These are phyloP conservation scores for Oryza longistaminata DNA, from an alignment of 176 grass and related monocot genomes.

Conservation along the genomic window DNA sequence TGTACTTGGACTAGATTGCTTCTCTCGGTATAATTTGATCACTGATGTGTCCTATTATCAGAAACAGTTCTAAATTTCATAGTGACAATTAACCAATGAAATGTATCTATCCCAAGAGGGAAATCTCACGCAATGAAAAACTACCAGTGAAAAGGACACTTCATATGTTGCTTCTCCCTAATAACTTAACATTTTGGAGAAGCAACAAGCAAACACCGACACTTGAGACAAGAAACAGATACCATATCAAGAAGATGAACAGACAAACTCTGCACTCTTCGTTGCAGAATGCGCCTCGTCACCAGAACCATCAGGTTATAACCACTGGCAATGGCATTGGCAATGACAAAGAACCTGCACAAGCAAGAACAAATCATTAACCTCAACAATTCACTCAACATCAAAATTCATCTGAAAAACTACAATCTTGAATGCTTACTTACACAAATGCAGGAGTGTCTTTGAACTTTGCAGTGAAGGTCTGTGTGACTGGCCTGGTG, in stretches of 20 bases:
- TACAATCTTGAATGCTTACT: slow-evolving; percentile 29
- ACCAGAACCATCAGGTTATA: slow-evolving; percentile 57
- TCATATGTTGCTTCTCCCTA: slow-evolving; percentile 4
- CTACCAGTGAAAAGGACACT: not conserved
- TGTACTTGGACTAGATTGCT: slow-evolving; percentile 2
- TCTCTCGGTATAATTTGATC: not conserved
- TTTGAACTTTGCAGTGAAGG: slow-evolving; percentile 64
- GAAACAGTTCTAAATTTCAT: not conserved
- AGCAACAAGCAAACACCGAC: not conserved
- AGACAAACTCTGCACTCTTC: slow-evolving; percentile 41
- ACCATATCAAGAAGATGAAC: slow-evolving; percentile 66
- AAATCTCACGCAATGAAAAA: not conserved
- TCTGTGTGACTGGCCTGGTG: slow-evolving; percentile 55
- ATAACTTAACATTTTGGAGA: not conserved
- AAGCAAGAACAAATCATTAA: slow-evolving; percentile 22
- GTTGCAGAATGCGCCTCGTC: slow-evolving; percentile 29
- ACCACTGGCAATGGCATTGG: slow-evolving; percentile 55
- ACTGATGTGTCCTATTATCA: not conserved
- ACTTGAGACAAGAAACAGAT: slow-evolving; percentile 5
- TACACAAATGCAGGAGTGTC: slow-evolving; percentile 79
- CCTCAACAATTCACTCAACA: not conserved
- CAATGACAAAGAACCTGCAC: slow-evolving; percentile 71
- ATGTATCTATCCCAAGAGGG: not conserved
- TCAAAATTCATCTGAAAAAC: not conserved
- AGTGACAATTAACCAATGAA: not conserved